Evolutionary conservation across 306 rosid species (phyloP), one percentile per base, ranked within the genome.

Genomic region (Fragaria ananassa): DNA sequence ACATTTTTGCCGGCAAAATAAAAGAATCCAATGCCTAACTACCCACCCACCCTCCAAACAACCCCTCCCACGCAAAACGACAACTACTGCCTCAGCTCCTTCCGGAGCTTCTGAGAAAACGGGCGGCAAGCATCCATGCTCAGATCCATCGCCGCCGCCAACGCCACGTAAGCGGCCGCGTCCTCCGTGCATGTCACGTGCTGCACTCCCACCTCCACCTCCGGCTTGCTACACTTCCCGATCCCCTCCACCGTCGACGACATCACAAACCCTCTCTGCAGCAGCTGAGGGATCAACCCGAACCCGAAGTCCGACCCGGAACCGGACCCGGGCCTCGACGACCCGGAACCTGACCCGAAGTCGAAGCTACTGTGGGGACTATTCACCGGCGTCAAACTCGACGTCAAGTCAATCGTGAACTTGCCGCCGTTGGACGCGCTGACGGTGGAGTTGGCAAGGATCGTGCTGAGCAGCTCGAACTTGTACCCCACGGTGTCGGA

Each of bases 161-260:
- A 61, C 41, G 89, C 89, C 66, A 86, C 89, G 54, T 80, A 86
- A 68, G 83, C 86, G 25, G 89, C 89, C 12, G 89, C 89, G 41
- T 86, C 89, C 79, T 86, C 89, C 76, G 85, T 70, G 81, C 89
- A 86, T 0, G 86, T 73, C 85, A 86, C 89, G 81, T 86, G 86
- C 85, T 80, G 77, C 18, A 80, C 86, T 2, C 85, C 89, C 54
- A 86, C 89, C 71, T 82, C 89, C 64, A 86, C 89, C 83, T 80
- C 86, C 23, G 86, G 84, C 70, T 39, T 77, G 5, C 84, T 65
- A 4, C 66, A 17, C 54, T 85, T 82, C 76, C 78, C 82, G 66
- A 74, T 51, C n/a, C 89, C 89, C 27, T 83, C 79, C 65, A 86
- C 86, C 71, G 78, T 80, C 61, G 89, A 74, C 42, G 89, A 86